These are phyloP conservation scores for Wickerhamiella azymoides DNA, from an alignment of 805 yeast species.

Conservation along the genomic window DNA sequence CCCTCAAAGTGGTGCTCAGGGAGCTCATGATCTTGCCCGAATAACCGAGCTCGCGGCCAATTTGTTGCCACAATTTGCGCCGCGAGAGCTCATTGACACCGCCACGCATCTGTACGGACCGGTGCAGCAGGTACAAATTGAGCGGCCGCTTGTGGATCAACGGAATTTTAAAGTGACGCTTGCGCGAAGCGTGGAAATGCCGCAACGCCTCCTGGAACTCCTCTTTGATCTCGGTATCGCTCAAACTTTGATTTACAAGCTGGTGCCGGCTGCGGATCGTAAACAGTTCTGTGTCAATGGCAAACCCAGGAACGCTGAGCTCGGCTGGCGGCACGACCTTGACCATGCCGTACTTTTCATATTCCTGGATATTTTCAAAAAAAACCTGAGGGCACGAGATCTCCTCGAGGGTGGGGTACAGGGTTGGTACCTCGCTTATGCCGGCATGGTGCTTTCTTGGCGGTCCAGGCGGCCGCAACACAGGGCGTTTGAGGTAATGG, in stretches of 20 bases:
- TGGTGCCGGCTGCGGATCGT: slow-evolving; percentile 4
- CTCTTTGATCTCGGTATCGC: background rate
- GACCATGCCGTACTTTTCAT: slow-evolving; percentile 51
- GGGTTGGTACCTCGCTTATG: slow-evolving; percentile 38
- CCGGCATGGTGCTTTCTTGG: slow-evolving; percentile 10
- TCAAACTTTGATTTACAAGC: background rate
- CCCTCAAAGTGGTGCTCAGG: slow-evolving; percentile 49
- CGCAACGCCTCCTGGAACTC: slow-evolving; percentile 6
- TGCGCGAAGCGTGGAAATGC: background rate
- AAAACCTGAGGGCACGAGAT: slow-evolving; percentile 53
- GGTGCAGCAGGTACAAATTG: slow-evolving; percentile 46
- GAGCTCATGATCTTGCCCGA: slow-evolving; percentile 60
- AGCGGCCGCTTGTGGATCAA: slow-evolving; percentile 51
- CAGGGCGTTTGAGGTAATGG: background rate
- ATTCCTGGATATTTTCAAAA: slow-evolving; percentile 37
- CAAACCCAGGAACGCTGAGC: slow-evolving; percentile 30
- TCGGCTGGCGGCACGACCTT: slow-evolving; percentile 52
- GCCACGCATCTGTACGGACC: slow-evolving; percentile 48
- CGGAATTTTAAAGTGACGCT: slow-evolving; percentile 34
- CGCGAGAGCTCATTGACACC: slow-evolving; percentile 52
- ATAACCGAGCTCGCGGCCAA: slow-evolving; percentile 70
- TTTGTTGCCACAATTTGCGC: slow-evolving; percentile 66
- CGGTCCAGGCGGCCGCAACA: background rate
- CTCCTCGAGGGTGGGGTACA: slow-evolving; percentile 41
- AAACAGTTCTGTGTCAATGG: slow-evolving; percentile 22